phyloP scores from a whole-genome alignment of 1,284 basidiomycete species.

The Salmacisia buchloeana region DNA sequence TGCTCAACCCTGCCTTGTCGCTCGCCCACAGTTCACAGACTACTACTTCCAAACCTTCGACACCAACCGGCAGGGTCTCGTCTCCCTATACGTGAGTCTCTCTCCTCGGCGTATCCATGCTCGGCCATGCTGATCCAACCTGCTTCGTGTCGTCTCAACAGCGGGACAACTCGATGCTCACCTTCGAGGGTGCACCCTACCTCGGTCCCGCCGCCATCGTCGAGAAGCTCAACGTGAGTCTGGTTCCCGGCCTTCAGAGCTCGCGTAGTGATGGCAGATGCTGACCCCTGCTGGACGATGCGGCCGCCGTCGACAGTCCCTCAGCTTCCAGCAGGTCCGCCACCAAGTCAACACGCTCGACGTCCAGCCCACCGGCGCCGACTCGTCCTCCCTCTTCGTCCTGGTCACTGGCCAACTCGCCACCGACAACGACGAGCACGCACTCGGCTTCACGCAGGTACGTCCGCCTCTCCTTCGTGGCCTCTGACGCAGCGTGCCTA shows the following conservation, averaged over 20 bases:
- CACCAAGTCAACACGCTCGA: slow-evolving; percentile 82
- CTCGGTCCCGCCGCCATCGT: slow-evolving; percentile 63
- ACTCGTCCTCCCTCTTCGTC: slow-evolving; percentile 68
- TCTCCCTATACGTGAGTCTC: slow-evolving; percentile 67
- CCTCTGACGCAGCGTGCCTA: slow-evolving; percentile 53
- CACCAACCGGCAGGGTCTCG: slow-evolving; percentile 58
- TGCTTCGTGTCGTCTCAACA: slow-evolving; percentile 48
- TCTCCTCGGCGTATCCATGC: background rate
- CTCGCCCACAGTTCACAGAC: slow-evolving; percentile 37
- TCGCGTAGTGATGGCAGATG: slow-evolving; percentile 11
- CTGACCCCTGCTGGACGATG: background rate
- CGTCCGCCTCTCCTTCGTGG: background rate
- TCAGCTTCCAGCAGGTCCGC: slow-evolving; percentile 75
- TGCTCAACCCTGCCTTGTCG: background rate
- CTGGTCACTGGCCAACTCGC: slow-evolving; percentile 69
- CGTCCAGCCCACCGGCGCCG: slow-evolving; percentile 73
- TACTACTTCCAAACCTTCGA: slow-evolving; percentile 61
- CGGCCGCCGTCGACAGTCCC: slow-evolving; percentile 54
- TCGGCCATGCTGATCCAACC: background rate
- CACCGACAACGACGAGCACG: slow-evolving; percentile 18
- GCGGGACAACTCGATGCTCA: slow-evolving; percentile 80
- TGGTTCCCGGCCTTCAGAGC: background rate
- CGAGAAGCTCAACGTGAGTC: slow-evolving; percentile 74
- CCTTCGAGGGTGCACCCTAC: slow-evolving; percentile 69
- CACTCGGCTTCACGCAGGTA: slow-evolving; percentile 14